Conservation (phyloP, 495 filamentous ascomycete genomes). For the Neurospora discreta region DNA sequence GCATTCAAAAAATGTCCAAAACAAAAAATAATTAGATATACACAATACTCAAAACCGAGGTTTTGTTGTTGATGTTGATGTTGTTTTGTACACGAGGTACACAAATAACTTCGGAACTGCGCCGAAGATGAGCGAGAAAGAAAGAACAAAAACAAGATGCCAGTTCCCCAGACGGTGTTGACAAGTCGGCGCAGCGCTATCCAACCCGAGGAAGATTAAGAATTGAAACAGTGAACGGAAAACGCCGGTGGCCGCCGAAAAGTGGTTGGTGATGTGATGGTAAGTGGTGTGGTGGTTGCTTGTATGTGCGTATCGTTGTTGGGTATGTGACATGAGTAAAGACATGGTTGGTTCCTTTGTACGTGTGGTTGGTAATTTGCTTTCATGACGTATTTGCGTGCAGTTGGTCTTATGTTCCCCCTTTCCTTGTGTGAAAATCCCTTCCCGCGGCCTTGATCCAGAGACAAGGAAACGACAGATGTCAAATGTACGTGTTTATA, state of each 20-base stretch:
- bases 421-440: not conserved
- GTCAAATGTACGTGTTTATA: not conserved
- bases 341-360: not conserved
- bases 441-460: not conserved
- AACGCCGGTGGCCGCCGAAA: not conserved
- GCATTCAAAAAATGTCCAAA: conserved; percentile 5
- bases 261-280: not conserved
- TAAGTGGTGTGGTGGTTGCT: not conserved
- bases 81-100: not conserved
- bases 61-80: not conserved
- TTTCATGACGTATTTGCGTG: conserved; percentile 5
- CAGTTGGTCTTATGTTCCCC: not conserved
- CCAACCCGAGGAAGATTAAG: not conserved
- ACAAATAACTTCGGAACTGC: not conserved
- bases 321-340: not conserved
- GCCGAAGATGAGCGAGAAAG: not conserved
- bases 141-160: not conserved
- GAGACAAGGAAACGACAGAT: not conserved
- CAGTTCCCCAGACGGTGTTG: not conserved
- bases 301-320: not conserved
- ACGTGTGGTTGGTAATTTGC: not conserved
- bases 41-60: conserved; percentile 7
- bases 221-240: not conserved
- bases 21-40: conserved; percentile 14
- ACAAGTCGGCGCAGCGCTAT: not conserved